Evolutionary conservation across 768 basidiomycete genomes (phyloP), one percentile per base, ranked within the genome.

Genomic region (Leccinum arenicola): DNA sequence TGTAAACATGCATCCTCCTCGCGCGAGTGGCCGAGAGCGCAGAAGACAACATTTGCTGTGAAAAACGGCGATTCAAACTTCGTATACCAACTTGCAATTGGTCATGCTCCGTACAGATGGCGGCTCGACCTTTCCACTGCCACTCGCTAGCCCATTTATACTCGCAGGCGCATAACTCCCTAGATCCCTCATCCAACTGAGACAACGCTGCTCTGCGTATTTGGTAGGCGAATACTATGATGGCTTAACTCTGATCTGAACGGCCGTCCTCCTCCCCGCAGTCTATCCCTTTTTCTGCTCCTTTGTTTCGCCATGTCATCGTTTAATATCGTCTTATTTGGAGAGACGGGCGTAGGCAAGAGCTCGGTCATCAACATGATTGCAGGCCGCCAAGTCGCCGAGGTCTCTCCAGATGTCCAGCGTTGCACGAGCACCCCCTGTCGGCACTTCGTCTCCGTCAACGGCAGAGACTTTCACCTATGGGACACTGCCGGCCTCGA

Each of bases 301-400:
- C 40, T n/a, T 19, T 43, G 4, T n/a, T 9, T 10, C 4, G 4
- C 36, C 55, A 61, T 29, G 67, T 15, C 56, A 6, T 61, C 64
- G 3, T 51, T 65, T 40, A 80, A 80, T 52, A 65, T 79, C 45
- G 68, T 80, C 50, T 47, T 80, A 27, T 79, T 79, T 48, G 79
- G 78, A 9, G 77, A 79, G 60, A 73, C 75, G 0, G 76, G 79
- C 17, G 58, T 64, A 0, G 71, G 70, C 35, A 73, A 69, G 61
- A 73, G 68, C 56, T 71, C 70, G 1, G 61, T 73, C n/a, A 64
- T 73, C 59, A 71, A 71, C 55, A 10, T 73, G 54, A 64, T 71
- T 17, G 71, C 71, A 7, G 71, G 70, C 3, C 29, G 14, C 19
- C 19, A 29, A 0, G 50, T 68, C 38, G 70, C 70, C 1, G 43